Percentiles rank a stretch among this genome's conserved stretches.
Conservation (phyloP, 192 early-diverging fungal genomes). For the Chytriomyces sp. region DNA sequence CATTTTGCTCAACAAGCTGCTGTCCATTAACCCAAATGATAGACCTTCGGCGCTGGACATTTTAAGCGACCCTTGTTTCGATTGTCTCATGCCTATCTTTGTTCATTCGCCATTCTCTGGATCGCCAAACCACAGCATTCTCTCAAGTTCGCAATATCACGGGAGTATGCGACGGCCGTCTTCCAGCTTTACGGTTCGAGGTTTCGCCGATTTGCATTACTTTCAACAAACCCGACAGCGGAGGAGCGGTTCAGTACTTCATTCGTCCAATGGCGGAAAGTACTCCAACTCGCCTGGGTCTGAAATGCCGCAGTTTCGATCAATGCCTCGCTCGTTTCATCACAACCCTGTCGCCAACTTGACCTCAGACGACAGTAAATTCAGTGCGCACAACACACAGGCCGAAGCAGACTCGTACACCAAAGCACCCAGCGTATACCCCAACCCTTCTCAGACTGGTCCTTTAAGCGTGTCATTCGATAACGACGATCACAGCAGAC, state of each 20-base stretch:
- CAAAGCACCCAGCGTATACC: no score
- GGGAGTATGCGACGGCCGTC: conserved; percentile 18
- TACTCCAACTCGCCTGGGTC: neutral
- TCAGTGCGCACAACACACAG: no score
- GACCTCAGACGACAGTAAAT: no score
- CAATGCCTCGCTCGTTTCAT: conserved; percentile 1
- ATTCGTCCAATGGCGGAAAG: neutral
- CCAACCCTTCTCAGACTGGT: no score
- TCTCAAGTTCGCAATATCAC: neutral
- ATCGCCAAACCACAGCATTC: neutral
- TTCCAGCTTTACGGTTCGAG: neutral
- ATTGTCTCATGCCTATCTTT: neutral
- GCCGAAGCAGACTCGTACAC: no score
- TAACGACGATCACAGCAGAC: neutral
- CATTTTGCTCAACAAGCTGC: conserved; percentile 1
- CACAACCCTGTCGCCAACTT: no score
- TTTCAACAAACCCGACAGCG: neutral
- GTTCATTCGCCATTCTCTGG: neutral
- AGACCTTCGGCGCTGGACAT: conserved; percentile 34
- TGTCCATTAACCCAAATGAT: conserved; percentile 14
- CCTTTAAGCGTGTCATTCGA: neutral
- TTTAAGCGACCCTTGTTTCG: conserved; percentile 29
- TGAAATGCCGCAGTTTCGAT: conserved; percentile 1
- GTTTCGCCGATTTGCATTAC: neutral
- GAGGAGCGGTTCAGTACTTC: neutral